These are phyloP conservation scores for Tetradesmus lagerheimii DNA, from an alignment of 139 green algal species.

Conservation along the genomic window DNA sequence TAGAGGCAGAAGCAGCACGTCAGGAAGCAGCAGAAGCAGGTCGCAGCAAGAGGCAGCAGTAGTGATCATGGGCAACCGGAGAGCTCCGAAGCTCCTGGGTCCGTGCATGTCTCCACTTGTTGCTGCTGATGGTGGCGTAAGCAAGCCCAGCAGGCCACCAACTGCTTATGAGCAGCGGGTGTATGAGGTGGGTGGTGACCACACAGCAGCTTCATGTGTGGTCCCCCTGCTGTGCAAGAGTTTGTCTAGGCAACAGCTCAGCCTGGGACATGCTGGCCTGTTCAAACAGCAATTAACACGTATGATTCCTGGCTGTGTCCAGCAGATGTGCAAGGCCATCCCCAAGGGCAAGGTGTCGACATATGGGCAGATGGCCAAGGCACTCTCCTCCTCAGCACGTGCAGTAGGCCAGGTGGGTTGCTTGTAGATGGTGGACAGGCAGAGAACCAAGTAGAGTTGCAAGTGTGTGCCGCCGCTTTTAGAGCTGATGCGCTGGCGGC, in stretches of 20 bases:
- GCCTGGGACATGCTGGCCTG: neutral
- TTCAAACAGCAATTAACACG: neutral
- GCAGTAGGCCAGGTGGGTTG: constrained; percentile 78
- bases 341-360: constrained; percentile 80
- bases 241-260: neutral
- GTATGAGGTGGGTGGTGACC: constrained; percentile 53
- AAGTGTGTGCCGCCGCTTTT: too few species aligned
- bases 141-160: constrained; percentile 48
- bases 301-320: neutral
- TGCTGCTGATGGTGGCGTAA: neutral
- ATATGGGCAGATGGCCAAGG: constrained; percentile 74
- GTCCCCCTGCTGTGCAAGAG: neutral
- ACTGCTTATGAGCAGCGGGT: constrained; percentile 73
- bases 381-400: constrained; percentile 65
- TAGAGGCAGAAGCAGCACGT: constrained; percentile 59
- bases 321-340: constrained; percentile 72
- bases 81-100: neutral
- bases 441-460: too few species aligned
- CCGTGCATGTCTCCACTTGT: neutral
- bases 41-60: neutral
- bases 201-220: neutral
- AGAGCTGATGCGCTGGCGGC: too few species aligned
- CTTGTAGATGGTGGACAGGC: neutral
- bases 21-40: constrained; percentile 29
- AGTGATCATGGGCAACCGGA: constrained; percentile 7